A percentile compares a stretch with the other conserved stretches of the same genome.
phyloP scores from a whole-genome alignment of 2,329 filamentous ascomycete species.

The Microascus cirrosus region DNA sequence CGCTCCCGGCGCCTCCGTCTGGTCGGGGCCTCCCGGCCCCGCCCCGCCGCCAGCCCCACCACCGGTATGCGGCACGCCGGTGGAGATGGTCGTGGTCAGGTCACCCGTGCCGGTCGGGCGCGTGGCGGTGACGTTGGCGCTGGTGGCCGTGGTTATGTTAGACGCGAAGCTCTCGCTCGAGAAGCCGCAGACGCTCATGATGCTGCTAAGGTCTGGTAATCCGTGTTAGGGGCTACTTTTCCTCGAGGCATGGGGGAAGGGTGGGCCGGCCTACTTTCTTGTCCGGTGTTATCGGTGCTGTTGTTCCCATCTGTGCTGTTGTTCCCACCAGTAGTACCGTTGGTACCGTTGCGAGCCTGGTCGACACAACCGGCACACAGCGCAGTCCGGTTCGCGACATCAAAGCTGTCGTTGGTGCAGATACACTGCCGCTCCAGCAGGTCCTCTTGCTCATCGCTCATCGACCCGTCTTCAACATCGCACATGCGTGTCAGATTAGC shows the following conservation, averaged over 20 bases:
- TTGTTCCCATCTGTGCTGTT: not conserved
- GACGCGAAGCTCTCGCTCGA: conserved; percentile 15
- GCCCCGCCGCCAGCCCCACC: not conserved
- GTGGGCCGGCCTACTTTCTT: not conserved
- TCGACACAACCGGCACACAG: conserved; percentile 25
- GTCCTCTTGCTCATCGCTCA: conserved; percentile 19
- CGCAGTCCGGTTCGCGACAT: conserved; percentile 21
- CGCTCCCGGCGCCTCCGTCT: not conserved
- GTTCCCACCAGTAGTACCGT: not conserved
- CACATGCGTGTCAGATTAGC: conserved; percentile 21
- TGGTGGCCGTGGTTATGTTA: conserved; percentile 13
- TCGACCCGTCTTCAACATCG: conserved; percentile 17
- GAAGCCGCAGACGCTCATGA: conserved; percentile 23
- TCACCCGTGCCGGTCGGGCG: conserved; percentile 19
- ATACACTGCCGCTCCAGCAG: conserved; percentile 26
- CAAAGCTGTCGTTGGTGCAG: conserved; percentile 27
- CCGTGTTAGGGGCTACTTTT: not conserved
- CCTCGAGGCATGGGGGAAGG: not conserved
- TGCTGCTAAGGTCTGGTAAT: conserved; percentile 20
- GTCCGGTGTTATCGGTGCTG: not conserved
- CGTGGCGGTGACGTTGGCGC: conserved; percentile 16
- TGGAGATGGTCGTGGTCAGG: conserved; percentile 21
- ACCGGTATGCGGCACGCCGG: conserved; percentile 4
- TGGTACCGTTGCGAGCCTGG: conserved; percentile 14
- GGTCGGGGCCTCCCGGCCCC: not conserved